Evolutionary conservation across 2,329 filamentous ascomycete species (phyloP), one percentile per base, ranked within the genome.

Genomic region (Didymella segeticola): DNA sequence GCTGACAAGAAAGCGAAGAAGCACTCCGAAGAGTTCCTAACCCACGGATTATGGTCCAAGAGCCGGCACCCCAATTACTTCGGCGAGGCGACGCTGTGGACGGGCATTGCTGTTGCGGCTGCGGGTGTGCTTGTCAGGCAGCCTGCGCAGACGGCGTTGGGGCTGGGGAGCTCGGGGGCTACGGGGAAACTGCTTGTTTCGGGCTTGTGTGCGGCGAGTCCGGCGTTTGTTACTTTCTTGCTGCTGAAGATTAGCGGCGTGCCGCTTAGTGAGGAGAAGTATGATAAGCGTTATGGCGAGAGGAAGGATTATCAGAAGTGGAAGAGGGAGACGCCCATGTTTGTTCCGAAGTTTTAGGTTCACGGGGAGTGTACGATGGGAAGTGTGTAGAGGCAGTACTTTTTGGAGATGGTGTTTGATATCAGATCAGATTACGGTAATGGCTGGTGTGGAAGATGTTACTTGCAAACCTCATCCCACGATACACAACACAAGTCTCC

Each of bases 31-130:
- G 81, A 85, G 38, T 90, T 89, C 64, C 68, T 90, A 57, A 87
- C 86, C 0, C 71, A 77, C 1, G 87, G 87, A 0, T 64, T 90
- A 29, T 90, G 86, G 83, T 77, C 78, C 5, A 80, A 82, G 66
- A 83, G 79, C 41, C 75, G 85, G 56, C 85, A 88, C 71, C 87
- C 87, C 0, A 88, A 90, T 66, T 90, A 90, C 75, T 88, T 90
- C 68, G 88, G 87, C n/a, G 87, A 90, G 71, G 81, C 79, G 23
- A 87, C 84, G 10, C 76, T 90, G 26, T 90, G 87, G 88, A 85
- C 83, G 0, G 87, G 88, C 1, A 82, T 90, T 53, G 86, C 87
- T 0, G 82, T 84, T 5, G 74, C 79, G 1, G 80, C 84, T 0
- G 84, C 81, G 0, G 85, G 86, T 1, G 76, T 85, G 1, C 74